phyloP scores from a whole-genome alignment of 2,329 filamentous ascomycete genomes.

The Colletotrichum sp. region DNA sequence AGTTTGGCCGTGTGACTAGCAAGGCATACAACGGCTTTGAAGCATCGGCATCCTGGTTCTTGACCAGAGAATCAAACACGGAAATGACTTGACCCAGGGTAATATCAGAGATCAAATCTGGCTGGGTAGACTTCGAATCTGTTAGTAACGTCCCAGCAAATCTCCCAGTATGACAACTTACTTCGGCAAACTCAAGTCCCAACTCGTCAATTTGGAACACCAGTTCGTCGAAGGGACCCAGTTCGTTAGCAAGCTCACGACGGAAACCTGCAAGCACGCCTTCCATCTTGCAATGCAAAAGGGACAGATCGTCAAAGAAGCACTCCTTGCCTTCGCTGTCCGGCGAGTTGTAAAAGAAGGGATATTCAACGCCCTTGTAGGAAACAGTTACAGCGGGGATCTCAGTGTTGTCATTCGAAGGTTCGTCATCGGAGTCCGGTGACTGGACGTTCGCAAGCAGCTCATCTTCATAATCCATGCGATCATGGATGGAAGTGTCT shows the following conservation, averaged over 20 bases:
- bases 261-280: slow-evolving; percentile 50
- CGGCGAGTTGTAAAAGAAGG: slow-evolving; percentile 37
- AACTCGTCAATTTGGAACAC: slow-evolving; percentile 58
- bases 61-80: slow-evolving; percentile 46
- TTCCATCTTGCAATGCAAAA: slow-evolving; percentile 49
- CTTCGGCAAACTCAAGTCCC: slow-evolving; percentile 58
- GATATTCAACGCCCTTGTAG: slow-evolving; percentile 49
- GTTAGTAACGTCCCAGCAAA: slow-evolving; percentile 28
- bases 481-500: neutral
- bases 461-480: slow-evolving; percentile 10
- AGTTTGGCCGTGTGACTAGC: slow-evolving; percentile 44
- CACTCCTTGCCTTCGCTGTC: slow-evolving; percentile 38
- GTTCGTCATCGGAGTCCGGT: slow-evolving; percentile 6
- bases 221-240: slow-evolving; percentile 51
- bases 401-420: slow-evolving; percentile 22
- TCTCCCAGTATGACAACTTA: slow-evolving; percentile 29
- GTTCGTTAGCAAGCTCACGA: slow-evolving; percentile 49
- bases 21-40: slow-evolving; percentile 46
- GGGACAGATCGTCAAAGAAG: slow-evolving; percentile 49
- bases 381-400: slow-evolving; percentile 45
- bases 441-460: slow-evolving; percentile 10
- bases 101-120: slow-evolving; percentile 37
- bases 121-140: slow-evolving; percentile 36
- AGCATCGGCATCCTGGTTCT: slow-evolving; percentile 46
- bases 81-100: slow-evolving; percentile 47